A percentile compares a stretch with the other conserved stretches of the same genome.
phyloP scores from a whole-genome alignment of 768 basidiomycete species.

The Candolleomyces aberdarensis region DNA sequence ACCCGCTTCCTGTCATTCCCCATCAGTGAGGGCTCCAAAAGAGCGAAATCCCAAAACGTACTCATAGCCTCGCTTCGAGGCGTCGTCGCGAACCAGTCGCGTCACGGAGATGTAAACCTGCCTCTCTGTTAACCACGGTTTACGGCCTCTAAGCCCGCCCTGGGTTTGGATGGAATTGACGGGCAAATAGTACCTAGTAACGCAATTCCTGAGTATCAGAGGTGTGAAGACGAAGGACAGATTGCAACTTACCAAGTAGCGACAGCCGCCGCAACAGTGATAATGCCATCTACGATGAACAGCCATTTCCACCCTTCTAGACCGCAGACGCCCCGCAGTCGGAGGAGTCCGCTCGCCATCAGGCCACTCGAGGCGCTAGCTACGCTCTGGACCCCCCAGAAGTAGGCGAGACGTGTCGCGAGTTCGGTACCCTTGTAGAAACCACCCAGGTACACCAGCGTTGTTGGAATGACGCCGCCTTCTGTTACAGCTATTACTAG shows the following conservation, averaged over 20 bases:
- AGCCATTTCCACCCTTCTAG: slow-evolving; percentile 42
- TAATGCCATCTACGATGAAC: slow-evolving; percentile 37
- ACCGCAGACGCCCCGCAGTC: slow-evolving; percentile 30
- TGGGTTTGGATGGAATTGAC: slow-evolving; percentile 22
- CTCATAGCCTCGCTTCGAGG: slow-evolving; percentile 36
- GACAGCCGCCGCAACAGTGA: slow-evolving; percentile 31
- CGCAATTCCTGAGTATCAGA: neutral
- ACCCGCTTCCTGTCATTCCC: slow-evolving; percentile 25
- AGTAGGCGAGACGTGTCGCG: slow-evolving; percentile 37
- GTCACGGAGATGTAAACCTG: slow-evolving; percentile 35
- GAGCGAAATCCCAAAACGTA: slow-evolving; percentile 14
- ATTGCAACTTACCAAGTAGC: slow-evolving; percentile 26
- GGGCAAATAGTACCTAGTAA: slow-evolving; percentile 36
- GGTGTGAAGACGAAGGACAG: neutral
- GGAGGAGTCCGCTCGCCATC: slow-evolving; percentile 38
- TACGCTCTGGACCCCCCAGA: slow-evolving; percentile 38
- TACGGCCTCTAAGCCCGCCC: slow-evolving; percentile 30
- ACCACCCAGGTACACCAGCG: slow-evolving; percentile 39
- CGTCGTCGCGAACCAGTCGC: slow-evolving; percentile 34
- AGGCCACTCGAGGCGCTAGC: slow-evolving; percentile 39
- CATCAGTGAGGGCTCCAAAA: neutral
- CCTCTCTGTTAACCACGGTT: slow-evolving; percentile 32
- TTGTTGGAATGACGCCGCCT: slow-evolving; percentile 38
- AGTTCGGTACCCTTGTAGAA: slow-evolving; percentile 45
- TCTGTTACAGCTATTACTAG: slow-evolving; percentile 39